Evolutionary conservation across 306 rosid genomes (phyloP).

Genomic region (Dalbergia cultrata): DNA sequence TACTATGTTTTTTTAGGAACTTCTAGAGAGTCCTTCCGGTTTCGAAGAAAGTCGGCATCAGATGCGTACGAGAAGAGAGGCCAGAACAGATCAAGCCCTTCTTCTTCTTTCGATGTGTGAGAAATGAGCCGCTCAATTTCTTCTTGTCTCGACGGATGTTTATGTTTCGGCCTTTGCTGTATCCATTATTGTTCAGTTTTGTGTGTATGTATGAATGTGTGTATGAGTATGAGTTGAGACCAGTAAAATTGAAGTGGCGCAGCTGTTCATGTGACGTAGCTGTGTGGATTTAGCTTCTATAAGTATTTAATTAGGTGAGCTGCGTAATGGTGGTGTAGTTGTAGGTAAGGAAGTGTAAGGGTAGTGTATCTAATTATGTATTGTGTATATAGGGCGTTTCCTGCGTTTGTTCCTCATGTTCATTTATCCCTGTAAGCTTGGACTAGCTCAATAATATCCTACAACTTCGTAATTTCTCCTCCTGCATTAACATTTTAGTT

Average conservation of each 20-base stretch:
- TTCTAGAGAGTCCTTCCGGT: slow-evolving; percentile 74
- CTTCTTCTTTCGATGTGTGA: slow-evolving; percentile 83
- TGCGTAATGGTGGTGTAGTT: slow-evolving; percentile 25
- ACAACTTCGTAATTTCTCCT: slow-evolving; percentile 1
- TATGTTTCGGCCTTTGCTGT: slow-evolving; percentile 36
- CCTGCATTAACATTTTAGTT: too few relatives aligned
- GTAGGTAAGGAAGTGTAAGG: slow-evolving; percentile 36
- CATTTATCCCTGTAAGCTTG: slow-evolving; percentile 23
- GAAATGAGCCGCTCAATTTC: slow-evolving; percentile 37
- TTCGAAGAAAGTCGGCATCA: slow-evolving; percentile 75
- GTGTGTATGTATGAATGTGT: slow-evolving; percentile 28
- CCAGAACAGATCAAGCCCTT: slow-evolving; percentile 60
- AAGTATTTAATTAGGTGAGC: slow-evolving; percentile 26
- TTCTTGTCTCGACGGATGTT: slow-evolving; percentile 8
- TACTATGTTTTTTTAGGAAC: slow-evolving; percentile 51
- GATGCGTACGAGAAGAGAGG: slow-evolving; percentile 71
- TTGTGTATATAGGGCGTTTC: slow-evolving; percentile 35
- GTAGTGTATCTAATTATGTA: slow-evolving; percentile 41
- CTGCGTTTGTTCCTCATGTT: neutral
- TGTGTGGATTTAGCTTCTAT: slow-evolving; percentile 24
- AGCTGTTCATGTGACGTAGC: slow-evolving; percentile 29
- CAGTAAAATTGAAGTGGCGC: slow-evolving; percentile 13
- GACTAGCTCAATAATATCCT: slow-evolving; percentile 44
- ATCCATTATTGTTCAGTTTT: slow-evolving; percentile 42
- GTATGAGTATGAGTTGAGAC: neutral